Percentiles rank a stretch among this genome's conserved stretches.
Evolutionary conservation across 129 eudicot species (phyloP).

Genomic region (Silybum marianum): DNA sequence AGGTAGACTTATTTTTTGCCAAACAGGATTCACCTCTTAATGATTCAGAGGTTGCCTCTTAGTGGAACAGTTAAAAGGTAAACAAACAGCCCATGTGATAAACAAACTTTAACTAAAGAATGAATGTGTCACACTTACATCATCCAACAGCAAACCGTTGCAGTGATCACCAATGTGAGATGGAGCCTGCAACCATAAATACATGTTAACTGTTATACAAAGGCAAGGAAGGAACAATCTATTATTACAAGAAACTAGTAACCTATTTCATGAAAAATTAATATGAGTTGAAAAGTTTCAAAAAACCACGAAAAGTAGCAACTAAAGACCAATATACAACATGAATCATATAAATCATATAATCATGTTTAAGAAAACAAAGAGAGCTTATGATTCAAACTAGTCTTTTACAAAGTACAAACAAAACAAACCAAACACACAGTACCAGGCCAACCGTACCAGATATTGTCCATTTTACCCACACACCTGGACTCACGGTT

Average conservation of each 20-base stretch:
- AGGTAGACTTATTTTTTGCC: too few relatives aligned
- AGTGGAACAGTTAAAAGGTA: too few relatives aligned
- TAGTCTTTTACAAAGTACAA: too few relatives aligned
- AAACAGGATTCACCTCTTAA: too few relatives aligned
- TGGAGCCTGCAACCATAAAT: conserved; percentile 41
- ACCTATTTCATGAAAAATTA: neutral
- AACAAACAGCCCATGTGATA: neutral
- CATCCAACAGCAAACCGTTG: conserved; percentile 61
- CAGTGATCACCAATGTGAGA: conserved; percentile 51
- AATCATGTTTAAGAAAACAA: neutral
- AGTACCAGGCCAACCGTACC: neutral
- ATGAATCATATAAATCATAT: neutral
- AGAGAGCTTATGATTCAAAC: neutral
- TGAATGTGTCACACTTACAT: conserved; percentile 42
- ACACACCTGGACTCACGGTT: too few relatives aligned
- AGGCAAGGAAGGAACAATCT: neutral
- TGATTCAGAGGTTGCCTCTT: too few relatives aligned
- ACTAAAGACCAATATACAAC: neutral
- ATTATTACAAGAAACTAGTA: neutral
- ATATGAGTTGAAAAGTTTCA: neutral
- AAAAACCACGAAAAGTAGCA: neutral
- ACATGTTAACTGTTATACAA: neutral
- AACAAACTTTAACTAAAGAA: neutral
- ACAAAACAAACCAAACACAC: too few relatives aligned
- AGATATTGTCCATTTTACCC: too few relatives aligned